Base-by-base conservation (phyloP, 2,329 filamentous ascomycete species). In the Aspergillus intermedius region DNA sequence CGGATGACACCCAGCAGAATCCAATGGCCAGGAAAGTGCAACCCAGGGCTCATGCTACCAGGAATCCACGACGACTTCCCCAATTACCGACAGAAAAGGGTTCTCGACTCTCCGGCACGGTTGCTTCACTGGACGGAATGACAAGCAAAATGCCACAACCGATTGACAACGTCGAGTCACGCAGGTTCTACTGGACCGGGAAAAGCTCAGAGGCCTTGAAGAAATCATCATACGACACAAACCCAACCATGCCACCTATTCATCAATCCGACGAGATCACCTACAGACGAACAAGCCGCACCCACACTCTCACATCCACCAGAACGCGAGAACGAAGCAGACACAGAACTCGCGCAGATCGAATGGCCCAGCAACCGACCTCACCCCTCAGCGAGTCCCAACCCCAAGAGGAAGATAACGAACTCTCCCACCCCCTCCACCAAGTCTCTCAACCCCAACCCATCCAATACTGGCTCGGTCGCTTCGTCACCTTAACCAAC, bases 381-480 rank as follows among this genome's bases (percentile, higher is more conserved):
- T 13, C 8, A 28, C 35, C 17, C 6, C 17, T 28, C 39, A 23
- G 13, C n/a, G 28, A 42, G 5, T 4, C 40, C 1, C 15, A 22
- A 23, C 22, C 17, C 3, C 15, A 42, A 15, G 17, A 15, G 13
- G 19, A 42, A 42, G 10, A 19, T 19, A 15, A 22, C 39, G 13
- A 37, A 10, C n/a, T 13, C 40, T 23, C 5, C 5, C 40, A 21
- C 40, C 17, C 40, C 19, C 9, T 23, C n/a, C 28, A n/a, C 8
- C 50, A 65, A 55, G 59, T 66, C 28, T 50, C 48, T 28, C 51
- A 52, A 34, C 45, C 60, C 10, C 55, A 64, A 39, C 57, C 63
- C 19, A 47, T 45, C 12, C 50, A 55, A 19, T 66, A 64, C 49
- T 67, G 64, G 64, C 54, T 66, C 2, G 64, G 64, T 7, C 57